Percentiles rank a stretch among this genome's conserved stretches.
These are phyloP conservation scores for Ilyonectria robusta DNA, from an alignment of 2,329 filamentous ascomycete species.

Conservation along the genomic window DNA sequence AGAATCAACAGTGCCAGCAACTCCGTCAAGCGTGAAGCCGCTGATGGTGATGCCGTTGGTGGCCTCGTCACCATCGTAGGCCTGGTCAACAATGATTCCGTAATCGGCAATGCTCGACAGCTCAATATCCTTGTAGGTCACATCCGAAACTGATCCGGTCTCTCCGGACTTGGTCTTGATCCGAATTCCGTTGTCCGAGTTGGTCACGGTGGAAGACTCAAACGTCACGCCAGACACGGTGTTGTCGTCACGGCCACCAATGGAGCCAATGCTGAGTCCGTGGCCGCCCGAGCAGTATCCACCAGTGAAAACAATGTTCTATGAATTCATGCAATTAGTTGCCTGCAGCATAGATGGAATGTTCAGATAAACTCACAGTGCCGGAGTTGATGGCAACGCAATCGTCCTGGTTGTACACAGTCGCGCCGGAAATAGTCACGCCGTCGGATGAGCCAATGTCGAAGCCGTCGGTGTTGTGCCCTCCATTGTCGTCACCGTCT, in stretches of 20 bases:
- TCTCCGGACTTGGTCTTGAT: constrained; percentile 27
- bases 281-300: constrained; percentile 27
- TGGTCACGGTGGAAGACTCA: constrained; percentile 19
- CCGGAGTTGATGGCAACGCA: constrained; percentile 28
- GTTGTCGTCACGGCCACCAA: constrained; percentile 27
- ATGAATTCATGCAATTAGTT: not conserved
- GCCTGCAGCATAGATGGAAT: not conserved
- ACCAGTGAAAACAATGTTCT: constrained; percentile 29
- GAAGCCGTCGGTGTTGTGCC: constrained; percentile 29
- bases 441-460: constrained; percentile 26
- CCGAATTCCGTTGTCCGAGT: constrained; percentile 23
- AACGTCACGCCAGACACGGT: constrained; percentile 24
- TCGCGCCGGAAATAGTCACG: constrained; percentile 22
- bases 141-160: constrained; percentile 11
- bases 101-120: constrained; percentile 26
- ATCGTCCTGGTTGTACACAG: constrained; percentile 26
- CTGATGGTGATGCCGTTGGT: constrained; percentile 27
- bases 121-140: constrained; percentile 30
- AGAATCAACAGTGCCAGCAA: constrained; percentile 24
- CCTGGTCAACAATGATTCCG: constrained; percentile 28
- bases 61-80: constrained; percentile 27
- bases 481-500: constrained; percentile 17
- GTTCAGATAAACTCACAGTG: constrained; percentile 1
- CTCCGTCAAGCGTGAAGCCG: constrained; percentile 17
- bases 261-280: constrained; percentile 27